Evolutionary conservation across 2,329 filamentous ascomycete species (phyloP).

Genomic region (Diaporthe caulivora): DNA sequence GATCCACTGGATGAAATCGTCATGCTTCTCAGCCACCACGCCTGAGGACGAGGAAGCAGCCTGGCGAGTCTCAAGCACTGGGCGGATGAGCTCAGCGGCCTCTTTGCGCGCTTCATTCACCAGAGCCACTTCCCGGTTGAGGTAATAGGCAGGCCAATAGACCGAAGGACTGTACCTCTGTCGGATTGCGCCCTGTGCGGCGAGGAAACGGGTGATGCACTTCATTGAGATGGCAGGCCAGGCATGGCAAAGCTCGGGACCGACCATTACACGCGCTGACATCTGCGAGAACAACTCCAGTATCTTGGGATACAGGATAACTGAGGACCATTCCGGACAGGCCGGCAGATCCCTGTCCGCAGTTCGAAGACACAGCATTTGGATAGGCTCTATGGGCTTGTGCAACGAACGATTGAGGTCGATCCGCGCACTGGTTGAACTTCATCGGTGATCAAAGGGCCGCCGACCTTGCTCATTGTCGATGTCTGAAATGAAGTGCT

Average conservation of each 20-base stretch:
- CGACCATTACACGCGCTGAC: conserved; percentile 43
- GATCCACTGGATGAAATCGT: conserved; percentile 43
- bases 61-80: conserved; percentile 41
- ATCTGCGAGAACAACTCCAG: conserved; percentile 31
- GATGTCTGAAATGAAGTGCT: neutral
- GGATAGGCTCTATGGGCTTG: conserved; percentile 26
- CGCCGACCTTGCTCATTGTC: neutral
- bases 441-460: conserved; percentile 23
- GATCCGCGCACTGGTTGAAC: neutral
- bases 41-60: neutral
- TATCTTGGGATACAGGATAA: conserved; percentile 24
- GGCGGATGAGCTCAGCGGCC: conserved; percentile 40
- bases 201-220: conserved; percentile 40
- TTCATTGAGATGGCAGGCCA: conserved; percentile 40
- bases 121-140: conserved; percentile 39
- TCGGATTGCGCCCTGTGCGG: conserved; percentile 39
- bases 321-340: conserved; percentile 11
- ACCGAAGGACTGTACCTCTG: conserved; percentile 40
- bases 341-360: neutral
- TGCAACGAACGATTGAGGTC: conserved; percentile 27
- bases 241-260: conserved; percentile 41
- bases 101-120: conserved; percentile 28
- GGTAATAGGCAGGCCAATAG: conserved; percentile 43
- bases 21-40: conserved; percentile 30
- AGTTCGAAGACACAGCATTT: neutral